Percentiles rank a stretch among this genome's conserved stretches.
phyloP scores from a whole-genome alignment of 2,329 filamentous ascomycete genomes.

The Alternaria triticina region DNA sequence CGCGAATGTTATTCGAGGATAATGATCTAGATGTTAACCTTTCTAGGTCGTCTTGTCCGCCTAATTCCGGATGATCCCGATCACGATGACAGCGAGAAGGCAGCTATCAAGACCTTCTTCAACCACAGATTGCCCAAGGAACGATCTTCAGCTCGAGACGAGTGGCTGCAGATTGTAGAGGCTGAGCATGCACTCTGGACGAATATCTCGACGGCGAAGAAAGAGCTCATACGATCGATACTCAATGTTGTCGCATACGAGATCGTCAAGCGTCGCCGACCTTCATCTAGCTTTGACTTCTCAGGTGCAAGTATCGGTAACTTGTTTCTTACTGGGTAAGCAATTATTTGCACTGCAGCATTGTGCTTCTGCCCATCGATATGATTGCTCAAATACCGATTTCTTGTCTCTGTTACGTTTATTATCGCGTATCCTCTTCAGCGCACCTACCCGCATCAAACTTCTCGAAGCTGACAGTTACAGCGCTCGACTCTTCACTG shows the following conservation, averaged over 20 bases:
- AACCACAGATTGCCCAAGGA: slow-evolving; percentile 79
- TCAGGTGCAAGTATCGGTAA: slow-evolving; percentile 59
- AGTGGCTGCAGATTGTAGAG: slow-evolving; percentile 91
- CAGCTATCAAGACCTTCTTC: slow-evolving; percentile 81
- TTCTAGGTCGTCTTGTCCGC: slow-evolving; percentile 81
- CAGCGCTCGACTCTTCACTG: slow-evolving; percentile 87
- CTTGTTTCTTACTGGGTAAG: slow-evolving; percentile 59
- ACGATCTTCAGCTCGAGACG: slow-evolving; percentile 66
- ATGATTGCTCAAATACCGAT: not conserved
- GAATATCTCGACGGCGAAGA: slow-evolving; percentile 57
- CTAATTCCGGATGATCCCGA: slow-evolving; percentile 74
- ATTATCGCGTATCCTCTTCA: not conserved
- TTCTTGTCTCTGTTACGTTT: not conserved
- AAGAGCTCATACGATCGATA: slow-evolving; percentile 59
- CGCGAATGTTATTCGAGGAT: slow-evolving; percentile 32
- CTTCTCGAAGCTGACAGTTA: slow-evolving; percentile 3
- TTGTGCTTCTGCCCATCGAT: too few species aligned
- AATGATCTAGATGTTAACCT: not conserved
- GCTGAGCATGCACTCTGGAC: slow-evolving; percentile 78
- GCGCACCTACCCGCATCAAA: too few species aligned
- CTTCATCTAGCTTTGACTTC: slow-evolving; percentile 57
- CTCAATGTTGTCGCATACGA: slow-evolving; percentile 59
- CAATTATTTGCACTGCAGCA: too few species aligned
- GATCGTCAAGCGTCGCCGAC: slow-evolving; percentile 55
- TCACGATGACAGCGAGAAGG: slow-evolving; percentile 61